These are phyloP conservation scores for Parachaetomium inaequale DNA, from an alignment of 495 filamentous ascomycete genomes.

Conservation along the genomic window DNA sequence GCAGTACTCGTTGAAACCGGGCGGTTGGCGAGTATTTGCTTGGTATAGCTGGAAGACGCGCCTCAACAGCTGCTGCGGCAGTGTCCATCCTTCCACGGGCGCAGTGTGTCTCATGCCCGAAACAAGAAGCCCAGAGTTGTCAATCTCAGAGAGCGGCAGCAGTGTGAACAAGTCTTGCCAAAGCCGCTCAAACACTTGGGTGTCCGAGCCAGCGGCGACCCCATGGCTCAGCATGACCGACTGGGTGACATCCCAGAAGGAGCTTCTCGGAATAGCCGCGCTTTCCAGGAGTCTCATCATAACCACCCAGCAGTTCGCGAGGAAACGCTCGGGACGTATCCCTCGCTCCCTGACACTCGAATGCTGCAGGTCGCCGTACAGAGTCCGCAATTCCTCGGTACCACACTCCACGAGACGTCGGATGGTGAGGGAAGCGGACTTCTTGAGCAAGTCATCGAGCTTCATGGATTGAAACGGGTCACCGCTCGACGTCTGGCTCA, in stretches of 20 bases:
- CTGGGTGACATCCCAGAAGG: slow-evolving; percentile 60
- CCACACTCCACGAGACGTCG: slow-evolving; percentile 46
- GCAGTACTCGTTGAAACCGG: slow-evolving; percentile 78
- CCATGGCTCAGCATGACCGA: slow-evolving; percentile 39
- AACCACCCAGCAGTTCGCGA: slow-evolving; percentile 64
- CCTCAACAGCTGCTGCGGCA: slow-evolving; percentile 61
- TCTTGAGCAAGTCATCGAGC: slow-evolving; percentile 44
- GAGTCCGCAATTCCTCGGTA: slow-evolving; percentile 49
- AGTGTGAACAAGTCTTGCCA: slow-evolving; percentile 75
- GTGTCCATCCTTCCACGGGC: slow-evolving; percentile 65
- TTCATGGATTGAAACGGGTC: slow-evolving; percentile 33
- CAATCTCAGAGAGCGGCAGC: slow-evolving; percentile 73
- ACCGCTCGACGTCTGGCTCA: slow-evolving; percentile 31
- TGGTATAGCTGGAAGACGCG: slow-evolving; percentile 66
- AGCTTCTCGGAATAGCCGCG: slow-evolving; percentile 40
- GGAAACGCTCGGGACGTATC: slow-evolving; percentile 55
- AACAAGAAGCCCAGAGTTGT: slow-evolving; percentile 59
- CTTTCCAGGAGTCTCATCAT: slow-evolving; percentile 56
- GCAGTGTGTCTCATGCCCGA: slow-evolving; percentile 52
- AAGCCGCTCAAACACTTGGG: slow-evolving; percentile 57
- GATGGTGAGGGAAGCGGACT: slow-evolving; percentile 36
- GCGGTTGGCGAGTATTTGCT: slow-evolving; percentile 50
- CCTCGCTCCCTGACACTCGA: slow-evolving; percentile 58
- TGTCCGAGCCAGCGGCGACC: slow-evolving; percentile 40
- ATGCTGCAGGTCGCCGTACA: slow-evolving; percentile 61